These are phyloP conservation scores for Teratosphaeriaceae sp. DNA, from an alignment of 2,329 filamentous ascomycete species.

Conservation along the genomic window DNA sequence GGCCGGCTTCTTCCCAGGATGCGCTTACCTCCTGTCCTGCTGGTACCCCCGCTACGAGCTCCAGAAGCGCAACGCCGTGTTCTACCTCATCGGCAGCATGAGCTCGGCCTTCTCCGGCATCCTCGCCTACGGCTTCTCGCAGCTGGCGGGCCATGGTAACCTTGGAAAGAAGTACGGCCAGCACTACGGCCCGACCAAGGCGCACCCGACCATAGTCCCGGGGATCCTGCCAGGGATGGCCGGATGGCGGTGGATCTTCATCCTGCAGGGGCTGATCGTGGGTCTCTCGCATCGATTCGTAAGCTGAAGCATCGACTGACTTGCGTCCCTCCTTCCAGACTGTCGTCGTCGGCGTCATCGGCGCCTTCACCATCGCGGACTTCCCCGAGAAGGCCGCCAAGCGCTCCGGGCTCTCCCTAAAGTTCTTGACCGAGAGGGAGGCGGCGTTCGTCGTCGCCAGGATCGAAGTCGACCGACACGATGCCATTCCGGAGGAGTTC, in stretches of 20 bases:
- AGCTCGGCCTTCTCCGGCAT: slow-evolving; percentile 44
- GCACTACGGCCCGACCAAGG: slow-evolving; percentile 26
- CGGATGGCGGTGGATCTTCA: slow-evolving; percentile 42
- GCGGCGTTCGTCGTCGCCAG: slow-evolving; percentile 44
- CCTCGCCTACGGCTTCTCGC: slow-evolving; percentile 29
- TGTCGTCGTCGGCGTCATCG: slow-evolving; percentile 31
- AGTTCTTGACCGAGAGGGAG: slow-evolving; percentile 42
- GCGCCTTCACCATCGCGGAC: slow-evolving; percentile 39
- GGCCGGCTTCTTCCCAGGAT: no score
- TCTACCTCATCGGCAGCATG: slow-evolving; percentile 45
- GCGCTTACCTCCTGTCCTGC: slow-evolving; percentile 64
- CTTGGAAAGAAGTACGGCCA: slow-evolving; percentile 26
- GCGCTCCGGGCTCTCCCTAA: slow-evolving; percentile 26
- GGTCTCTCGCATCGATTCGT: no score
- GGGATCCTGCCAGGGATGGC: slow-evolving; percentile 31
- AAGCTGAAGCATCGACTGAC: no score
- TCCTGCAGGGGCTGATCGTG: not conserved
- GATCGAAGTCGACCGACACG: slow-evolving; percentile 48
- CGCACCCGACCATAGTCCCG: slow-evolving; percentile 16
- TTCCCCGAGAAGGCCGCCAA: slow-evolving; percentile 37
- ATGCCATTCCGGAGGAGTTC: slow-evolving; percentile 45
- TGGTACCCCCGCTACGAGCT: slow-evolving; percentile 39
- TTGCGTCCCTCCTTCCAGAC: slow-evolving; percentile 27
- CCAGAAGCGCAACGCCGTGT: slow-evolving; percentile 36
- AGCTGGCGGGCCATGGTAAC: slow-evolving; percentile 42